A percentile compares a stretch with the other conserved stretches of the same genome.
phyloP scores from a whole-genome alignment of 2,329 filamentous ascomycete species.

The Stromatinia cepivora region DNA sequence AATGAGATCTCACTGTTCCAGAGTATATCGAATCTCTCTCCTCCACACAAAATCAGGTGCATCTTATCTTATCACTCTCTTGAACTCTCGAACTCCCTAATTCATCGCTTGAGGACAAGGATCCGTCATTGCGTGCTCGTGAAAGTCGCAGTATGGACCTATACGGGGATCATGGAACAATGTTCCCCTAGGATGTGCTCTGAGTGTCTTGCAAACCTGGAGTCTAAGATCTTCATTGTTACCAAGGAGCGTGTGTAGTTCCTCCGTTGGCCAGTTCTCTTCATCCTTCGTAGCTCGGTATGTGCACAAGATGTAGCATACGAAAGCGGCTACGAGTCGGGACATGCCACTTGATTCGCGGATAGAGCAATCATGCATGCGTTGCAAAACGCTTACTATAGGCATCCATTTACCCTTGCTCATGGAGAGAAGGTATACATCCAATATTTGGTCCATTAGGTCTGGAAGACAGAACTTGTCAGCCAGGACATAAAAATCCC shows the following conservation, averaged over 20 bases:
- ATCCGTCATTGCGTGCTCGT: background rate
- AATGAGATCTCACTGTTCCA: no score
- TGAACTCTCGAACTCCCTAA: no score
- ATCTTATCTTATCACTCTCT: background rate
- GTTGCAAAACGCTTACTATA: fast-evolving
- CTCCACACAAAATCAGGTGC: background rate
- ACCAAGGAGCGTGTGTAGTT: background rate
- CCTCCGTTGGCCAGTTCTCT: background rate
- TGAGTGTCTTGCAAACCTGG: background rate
- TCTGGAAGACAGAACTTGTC: slow-evolving; percentile 7
- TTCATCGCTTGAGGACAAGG: background rate
- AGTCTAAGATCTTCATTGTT: background rate
- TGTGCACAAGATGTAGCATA: background rate
- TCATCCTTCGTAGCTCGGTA: fast-evolving
- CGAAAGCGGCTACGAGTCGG: background rate
- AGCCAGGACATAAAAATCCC: background rate
- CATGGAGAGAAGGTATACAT: background rate
- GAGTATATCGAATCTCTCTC: background rate
- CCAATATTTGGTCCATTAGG: slow-evolving; percentile 4
- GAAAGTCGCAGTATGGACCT: no score
- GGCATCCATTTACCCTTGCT: background rate
- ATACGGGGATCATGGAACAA: fast-evolving
- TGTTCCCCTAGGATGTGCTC: background rate
- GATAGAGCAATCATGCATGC: background rate
- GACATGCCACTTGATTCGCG: background rate